Conservation (phyloP, 108 stramenopile genomes). For the Cyclotella choctawhatcheeana region DNA sequence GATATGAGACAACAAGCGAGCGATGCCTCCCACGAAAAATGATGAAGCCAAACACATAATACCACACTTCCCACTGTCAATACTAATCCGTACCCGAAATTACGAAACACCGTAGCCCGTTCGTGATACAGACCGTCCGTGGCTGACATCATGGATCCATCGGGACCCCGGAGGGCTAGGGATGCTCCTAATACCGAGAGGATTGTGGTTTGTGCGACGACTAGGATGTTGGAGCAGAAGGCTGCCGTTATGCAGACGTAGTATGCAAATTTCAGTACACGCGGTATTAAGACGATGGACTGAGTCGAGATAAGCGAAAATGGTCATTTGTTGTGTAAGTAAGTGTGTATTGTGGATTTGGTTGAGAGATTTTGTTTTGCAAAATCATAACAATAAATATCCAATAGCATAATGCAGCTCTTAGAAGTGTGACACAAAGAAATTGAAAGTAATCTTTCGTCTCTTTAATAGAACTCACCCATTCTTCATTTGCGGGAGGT, state of each 20-base stretch:
- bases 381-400: neutral
- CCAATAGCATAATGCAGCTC: no score
- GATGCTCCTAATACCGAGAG: constrained; percentile 84
- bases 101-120: constrained; percentile 66
- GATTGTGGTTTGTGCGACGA: constrained; percentile 83
- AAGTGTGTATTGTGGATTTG: constrained; percentile 1
- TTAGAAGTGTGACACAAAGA: no score
- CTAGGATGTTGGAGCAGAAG: constrained; percentile 88
- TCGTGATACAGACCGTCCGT: constrained; percentile 91
- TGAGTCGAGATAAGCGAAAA: neutral
- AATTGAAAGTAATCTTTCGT: no score
- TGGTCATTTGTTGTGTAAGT: neutral
- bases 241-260: constrained; percentile 79
- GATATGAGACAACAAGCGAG: constrained; percentile 54
- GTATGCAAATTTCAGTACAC: constrained; percentile 76
- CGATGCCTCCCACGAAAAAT: constrained; percentile 59
- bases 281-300: constrained; percentile 31
- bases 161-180: constrained; percentile 88
- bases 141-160: constrained; percentile 91
- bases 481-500: constrained; percentile 64
- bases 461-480: no score
- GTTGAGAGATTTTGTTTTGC: neutral
- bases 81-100: constrained; percentile 73
- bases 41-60: constrained; percentile 65
- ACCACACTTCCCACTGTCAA: constrained; percentile 53